Base-by-base conservation (phyloP, 345 rosid species). In the Citrus trifoliata region DNA sequence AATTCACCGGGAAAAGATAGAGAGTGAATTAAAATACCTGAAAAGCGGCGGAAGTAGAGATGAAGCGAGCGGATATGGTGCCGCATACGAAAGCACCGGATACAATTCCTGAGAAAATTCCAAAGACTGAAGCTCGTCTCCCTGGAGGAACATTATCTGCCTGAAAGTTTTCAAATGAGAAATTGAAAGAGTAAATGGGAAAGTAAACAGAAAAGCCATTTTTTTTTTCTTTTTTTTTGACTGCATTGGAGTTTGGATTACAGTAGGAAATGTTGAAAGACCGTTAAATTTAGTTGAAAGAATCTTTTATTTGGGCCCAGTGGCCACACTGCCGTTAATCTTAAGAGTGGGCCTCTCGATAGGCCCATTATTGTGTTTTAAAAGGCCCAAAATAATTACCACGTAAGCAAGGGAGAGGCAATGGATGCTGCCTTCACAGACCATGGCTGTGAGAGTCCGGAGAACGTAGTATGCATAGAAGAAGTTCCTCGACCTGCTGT, bases 361-460 rank as follows among this genome's bases (percentile, higher is more conserved):
- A 32, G 68, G 42, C n/a, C 46, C 46, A 33, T 32, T 13, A 30
- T 62, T 0, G n/a, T 1, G 2, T 64, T 16, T 1, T 0, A 6
- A 64, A 6, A 21, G 22, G 69, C 1, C 46, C 70, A 27, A 16
- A 14, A 9, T 53, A 7, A 8, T 76, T 92, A 95, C 98, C 93
- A 92, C 94, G 16, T 92, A 95, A 80, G 98, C 98, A 22, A 93
- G 94, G 70, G 98, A 83, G 16, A 95, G 95, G 81, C 95, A 95
- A 9, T 87, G 88, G 67, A 92, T 90, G 72, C 91, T 92, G 84
- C 98, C 98, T 76, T 93, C 98, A 67, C 95, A 90, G 58, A 92
- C 73, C 73, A 93, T 89, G 73, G 95, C 77, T 5, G 92, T 89
- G 65, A 95, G 85, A 48, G 94, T 95, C 82, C 73, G 88, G 74